Evolutionary conservation across 495 filamentous ascomycete species (phyloP), one percentile per base, ranked within the genome.

Genomic region (Penicillium salamii): DNA sequence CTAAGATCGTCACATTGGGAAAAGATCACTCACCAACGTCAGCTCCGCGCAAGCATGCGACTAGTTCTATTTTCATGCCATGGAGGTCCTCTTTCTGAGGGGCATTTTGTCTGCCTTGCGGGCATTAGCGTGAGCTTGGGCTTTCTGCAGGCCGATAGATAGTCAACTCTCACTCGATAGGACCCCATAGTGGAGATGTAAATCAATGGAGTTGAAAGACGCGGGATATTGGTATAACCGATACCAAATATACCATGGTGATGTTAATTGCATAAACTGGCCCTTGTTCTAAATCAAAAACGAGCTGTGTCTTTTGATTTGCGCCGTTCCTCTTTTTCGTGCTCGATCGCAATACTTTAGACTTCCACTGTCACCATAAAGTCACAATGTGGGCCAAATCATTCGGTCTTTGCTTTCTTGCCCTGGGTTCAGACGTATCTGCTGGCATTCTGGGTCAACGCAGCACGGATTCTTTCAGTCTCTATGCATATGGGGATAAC

Each of bases 401-500:
- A 3, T 20, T 38, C 6, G 7, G 17, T 20, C 35, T 32, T 7
- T 32, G 15, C 35, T 5, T 12, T 38, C 15, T 18, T 38, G 3
- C 19, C 17, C 3, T 20, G 5, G 35, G 15, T 2, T 38, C 35
- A 13, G 15, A 13, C 3, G 14, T 38, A 20, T 18, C 35, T 38
- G 35, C 35, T 2, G 17, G n/a, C 5, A 15, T 38, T 7, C 1
- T 38, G 13, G 8, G 8, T 17, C 15, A 38, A 2, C 35, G 35
- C 14, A 38, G 14, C 17, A 8, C 35, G 35, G 35, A 38, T 11
- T 19, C 45, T 0, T 73, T 70, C 53, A 37, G 8, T 15, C 58
- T 73, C 5, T 71, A 67, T 28, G 67, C 65, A 11, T 71, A 73
- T 29, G 66, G 64, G 7, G 57, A 57, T 5, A 55, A 55, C 14